phyloP scores from a whole-genome alignment of 78 protist genomes.

The Dictyostelium intermedium region DNA sequence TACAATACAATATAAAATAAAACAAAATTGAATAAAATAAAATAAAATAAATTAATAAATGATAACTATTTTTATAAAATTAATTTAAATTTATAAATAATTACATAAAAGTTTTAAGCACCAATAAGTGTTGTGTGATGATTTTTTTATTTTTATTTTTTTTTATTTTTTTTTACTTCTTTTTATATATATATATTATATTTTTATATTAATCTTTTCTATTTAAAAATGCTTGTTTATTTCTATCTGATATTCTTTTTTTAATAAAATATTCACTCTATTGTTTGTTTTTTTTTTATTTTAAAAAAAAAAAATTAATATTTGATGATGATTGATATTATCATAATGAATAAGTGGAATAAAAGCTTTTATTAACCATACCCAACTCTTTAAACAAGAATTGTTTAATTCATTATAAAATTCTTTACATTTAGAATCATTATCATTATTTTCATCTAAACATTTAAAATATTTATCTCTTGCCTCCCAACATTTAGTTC shows the following conservation, averaged over 20 bases:
- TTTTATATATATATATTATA: too few species aligned
- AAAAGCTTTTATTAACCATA: slow-evolving; percentile 7
- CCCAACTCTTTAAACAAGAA: slow-evolving; percentile 73
- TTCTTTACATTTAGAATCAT: slow-evolving; percentile 16
- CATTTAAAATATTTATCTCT: slow-evolving; percentile 59
- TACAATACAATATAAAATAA: too few species aligned
- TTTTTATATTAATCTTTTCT: slow-evolving; percentile 9
- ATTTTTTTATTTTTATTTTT: neutral
- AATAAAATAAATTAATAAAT: too few species aligned
- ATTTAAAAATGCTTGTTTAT: slow-evolving; percentile 16
- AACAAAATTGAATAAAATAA: too few species aligned
- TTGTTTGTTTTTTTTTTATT: too few species aligned
- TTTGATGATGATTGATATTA: neutral
- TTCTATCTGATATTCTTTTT: slow-evolving; percentile 47
- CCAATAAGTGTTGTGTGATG: neutral
- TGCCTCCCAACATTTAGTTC: slow-evolving; percentile 45
- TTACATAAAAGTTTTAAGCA: neutral
- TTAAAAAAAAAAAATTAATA: too few species aligned
- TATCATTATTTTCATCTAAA: slow-evolving; percentile 42
- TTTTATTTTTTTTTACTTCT: neutral
- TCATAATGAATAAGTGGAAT: neutral
- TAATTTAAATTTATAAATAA: too few species aligned
- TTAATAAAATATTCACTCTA: slow-evolving; percentile 56
- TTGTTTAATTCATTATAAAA: neutral
- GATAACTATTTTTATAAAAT: too few species aligned